Percentiles rank a stretch among this genome's conserved stretches.
phyloP scores from a whole-genome alignment of 176 grass and related monocot species.

The Stipa capillata region DNA sequence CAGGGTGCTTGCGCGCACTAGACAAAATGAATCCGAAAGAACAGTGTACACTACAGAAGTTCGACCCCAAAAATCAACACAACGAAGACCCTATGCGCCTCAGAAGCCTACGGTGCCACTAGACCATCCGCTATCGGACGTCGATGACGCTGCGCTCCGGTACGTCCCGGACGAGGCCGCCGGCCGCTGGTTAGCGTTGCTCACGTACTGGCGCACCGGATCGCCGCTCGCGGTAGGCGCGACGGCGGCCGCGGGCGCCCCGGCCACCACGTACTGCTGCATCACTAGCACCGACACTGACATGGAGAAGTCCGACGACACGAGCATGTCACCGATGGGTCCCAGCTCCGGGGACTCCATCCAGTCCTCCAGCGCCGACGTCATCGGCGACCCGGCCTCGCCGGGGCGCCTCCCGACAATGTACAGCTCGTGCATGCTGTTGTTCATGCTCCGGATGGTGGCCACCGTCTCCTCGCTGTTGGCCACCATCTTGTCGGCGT shows the following conservation, averaged over 20 bases:
- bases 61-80: not conserved
- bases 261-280: slow-evolving; percentile 29
- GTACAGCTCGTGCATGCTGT: slow-evolving; percentile 25
- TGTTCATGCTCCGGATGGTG: slow-evolving; percentile 24
- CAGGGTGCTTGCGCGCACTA: too few species aligned
- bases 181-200: not conserved
- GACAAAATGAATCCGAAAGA: not conserved
- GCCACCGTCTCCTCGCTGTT: slow-evolving; percentile 40
- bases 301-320: slow-evolving; percentile 11
- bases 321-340: slow-evolving; percentile 40
- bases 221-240: not conserved
- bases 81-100: not conserved
- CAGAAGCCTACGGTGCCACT: not conserved
- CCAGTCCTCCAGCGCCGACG: slow-evolving; percentile 35
- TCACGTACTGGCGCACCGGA: not conserved
- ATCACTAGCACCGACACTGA: slow-evolving; percentile 37
- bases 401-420: slow-evolving; percentile 28
- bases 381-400: slow-evolving; percentile 9
- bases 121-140: not conserved
- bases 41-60: not conserved
- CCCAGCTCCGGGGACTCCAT: slow-evolving; percentile 43
- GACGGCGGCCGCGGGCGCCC: not conserved
- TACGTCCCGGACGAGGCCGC: not conserved
- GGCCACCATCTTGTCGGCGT: slow-evolving; percentile 23
- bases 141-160: not conserved